Conservation (phyloP, 495 filamentous ascomycete species). For the Aspergillus diversus region DNA sequence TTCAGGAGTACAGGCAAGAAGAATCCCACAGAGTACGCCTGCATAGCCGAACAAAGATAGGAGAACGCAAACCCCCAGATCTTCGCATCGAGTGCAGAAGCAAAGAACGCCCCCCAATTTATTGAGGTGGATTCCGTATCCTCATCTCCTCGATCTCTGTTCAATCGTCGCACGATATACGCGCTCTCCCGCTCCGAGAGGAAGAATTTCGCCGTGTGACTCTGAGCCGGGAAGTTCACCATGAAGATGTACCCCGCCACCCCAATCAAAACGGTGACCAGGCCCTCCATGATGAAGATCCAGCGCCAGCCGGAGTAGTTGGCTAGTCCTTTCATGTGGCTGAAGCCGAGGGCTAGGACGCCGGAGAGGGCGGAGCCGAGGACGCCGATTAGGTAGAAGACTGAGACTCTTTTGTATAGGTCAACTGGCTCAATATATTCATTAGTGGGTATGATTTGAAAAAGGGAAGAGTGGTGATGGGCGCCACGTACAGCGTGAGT, state of each 20-base stretch:
- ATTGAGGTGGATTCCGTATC: not conserved
- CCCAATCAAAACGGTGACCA: not conserved
- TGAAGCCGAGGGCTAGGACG: not conserved
- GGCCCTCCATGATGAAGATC: not conserved
- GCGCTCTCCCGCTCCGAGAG: not conserved
- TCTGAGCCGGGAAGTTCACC: not conserved
- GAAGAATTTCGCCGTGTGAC: not conserved
- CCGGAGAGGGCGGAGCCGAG: not conserved
- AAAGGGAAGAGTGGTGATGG: too few species aligned
- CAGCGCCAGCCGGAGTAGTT: not conserved
- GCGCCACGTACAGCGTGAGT: slow-evolving; percentile 1
- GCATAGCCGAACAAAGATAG: not conserved
- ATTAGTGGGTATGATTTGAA: too few species aligned
- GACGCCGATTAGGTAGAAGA: not conserved
- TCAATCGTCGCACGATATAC: not conserved
- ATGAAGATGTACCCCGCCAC: not conserved
- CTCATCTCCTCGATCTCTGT: not conserved
- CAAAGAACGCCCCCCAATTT: not conserved
- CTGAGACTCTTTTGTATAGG: not conserved
- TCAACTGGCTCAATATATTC: not conserved
- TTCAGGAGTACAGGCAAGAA: not conserved
- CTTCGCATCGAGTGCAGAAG: not conserved
- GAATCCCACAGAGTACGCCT: not conserved
- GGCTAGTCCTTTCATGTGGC: not conserved
- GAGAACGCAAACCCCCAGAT: not conserved